phyloP scores from a whole-genome alignment of 148 eudicot genomes.

The Camellia granthamiana region DNA sequence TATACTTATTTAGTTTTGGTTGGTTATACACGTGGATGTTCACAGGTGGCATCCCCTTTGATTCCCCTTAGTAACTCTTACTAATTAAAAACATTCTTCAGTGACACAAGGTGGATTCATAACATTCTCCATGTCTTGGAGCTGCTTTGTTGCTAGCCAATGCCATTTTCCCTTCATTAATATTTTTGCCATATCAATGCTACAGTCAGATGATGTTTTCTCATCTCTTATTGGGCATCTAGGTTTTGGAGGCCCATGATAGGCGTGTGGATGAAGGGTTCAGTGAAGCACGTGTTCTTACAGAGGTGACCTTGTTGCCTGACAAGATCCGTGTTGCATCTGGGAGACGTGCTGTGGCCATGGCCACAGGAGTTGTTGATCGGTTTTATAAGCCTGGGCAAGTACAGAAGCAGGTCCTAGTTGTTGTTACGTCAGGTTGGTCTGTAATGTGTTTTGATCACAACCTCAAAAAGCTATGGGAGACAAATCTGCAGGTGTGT shows the following conservation, averaged over 20 bases:
- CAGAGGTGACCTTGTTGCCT: conserved; percentile 78
- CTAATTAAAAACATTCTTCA: background rate
- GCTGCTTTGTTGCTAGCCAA: background rate
- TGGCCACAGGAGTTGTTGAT: conserved; percentile 89
- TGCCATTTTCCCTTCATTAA: background rate
- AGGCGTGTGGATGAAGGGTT: conserved; percentile 94
- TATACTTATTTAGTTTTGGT: no score
- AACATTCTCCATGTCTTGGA: background rate
- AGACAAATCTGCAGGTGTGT: conserved; percentile 74
- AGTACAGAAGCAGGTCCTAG: conserved; percentile 81
- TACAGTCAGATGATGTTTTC: background rate
- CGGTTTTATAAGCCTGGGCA: conserved; percentile 57
- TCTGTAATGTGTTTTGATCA: conserved; percentile 97
- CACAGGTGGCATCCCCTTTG: background rate
- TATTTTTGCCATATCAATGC: background rate
- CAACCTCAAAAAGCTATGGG: conserved; percentile 95
- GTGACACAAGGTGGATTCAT: background rate
- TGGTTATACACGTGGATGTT: background rate
- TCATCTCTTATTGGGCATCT: conserved; percentile 12
- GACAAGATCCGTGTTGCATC: conserved; percentile 89
- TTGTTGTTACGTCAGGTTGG: conserved; percentile 98
- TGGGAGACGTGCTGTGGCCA: conserved; percentile 95
- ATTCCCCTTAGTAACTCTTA: background rate
- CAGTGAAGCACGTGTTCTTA: conserved; percentile 84
- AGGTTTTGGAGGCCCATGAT: conserved; percentile 88